Evolutionary conservation across 805 yeast species (phyloP).

Genomic region (Saccharomyces eubayanus): DNA sequence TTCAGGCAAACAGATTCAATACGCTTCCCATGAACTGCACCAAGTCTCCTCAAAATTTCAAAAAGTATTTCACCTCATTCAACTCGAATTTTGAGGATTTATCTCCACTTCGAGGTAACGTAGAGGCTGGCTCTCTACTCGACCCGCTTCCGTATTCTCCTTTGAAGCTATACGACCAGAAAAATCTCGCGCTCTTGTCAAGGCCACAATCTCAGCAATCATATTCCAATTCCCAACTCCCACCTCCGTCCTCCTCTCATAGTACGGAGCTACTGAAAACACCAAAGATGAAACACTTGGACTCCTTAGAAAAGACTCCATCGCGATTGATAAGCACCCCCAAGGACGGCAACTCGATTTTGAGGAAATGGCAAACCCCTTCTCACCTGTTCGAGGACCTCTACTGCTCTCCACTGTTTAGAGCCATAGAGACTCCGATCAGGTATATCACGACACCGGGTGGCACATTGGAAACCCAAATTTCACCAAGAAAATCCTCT

Average conservation of each 20-base stretch:
- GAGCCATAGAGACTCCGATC: slow-evolving; percentile 18
- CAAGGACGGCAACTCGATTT: slow-evolving; percentile 14
- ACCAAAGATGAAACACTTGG: slow-evolving; percentile 15
- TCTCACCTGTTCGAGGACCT: slow-evolving; percentile 28
- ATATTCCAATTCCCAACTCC: slow-evolving; percentile 2
- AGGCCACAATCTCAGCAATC: slow-evolving; percentile 6
- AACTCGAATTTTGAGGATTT: slow-evolving; percentile 28
- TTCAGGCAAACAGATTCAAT: slow-evolving; percentile 1
- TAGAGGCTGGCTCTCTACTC: slow-evolving; percentile 1
- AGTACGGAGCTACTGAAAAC: slow-evolving; percentile 14
- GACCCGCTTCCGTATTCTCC: background rate
- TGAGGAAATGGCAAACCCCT: slow-evolving; percentile 30
- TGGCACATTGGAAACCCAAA: slow-evolving; percentile 6
- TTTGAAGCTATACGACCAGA: background rate
- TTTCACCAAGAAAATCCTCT: slow-evolving; percentile 14
- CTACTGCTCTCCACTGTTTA: slow-evolving; percentile 27
- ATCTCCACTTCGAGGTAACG: slow-evolving; percentile 17
- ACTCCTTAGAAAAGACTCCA: slow-evolving; percentile 20
- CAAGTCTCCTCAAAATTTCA: slow-evolving; percentile 20
- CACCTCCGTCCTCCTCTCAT: background rate
- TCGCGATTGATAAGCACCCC: slow-evolving; percentile 18
- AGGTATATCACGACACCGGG: slow-evolving; percentile 14
- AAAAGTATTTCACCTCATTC: slow-evolving; percentile 28
- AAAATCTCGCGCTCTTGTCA: slow-evolving; percentile 3
- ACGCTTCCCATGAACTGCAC: slow-evolving; percentile 4